phyloP scores from a whole-genome alignment of 2,329 filamentous ascomycete species.

The Chrysoporthe austroafricana region DNA sequence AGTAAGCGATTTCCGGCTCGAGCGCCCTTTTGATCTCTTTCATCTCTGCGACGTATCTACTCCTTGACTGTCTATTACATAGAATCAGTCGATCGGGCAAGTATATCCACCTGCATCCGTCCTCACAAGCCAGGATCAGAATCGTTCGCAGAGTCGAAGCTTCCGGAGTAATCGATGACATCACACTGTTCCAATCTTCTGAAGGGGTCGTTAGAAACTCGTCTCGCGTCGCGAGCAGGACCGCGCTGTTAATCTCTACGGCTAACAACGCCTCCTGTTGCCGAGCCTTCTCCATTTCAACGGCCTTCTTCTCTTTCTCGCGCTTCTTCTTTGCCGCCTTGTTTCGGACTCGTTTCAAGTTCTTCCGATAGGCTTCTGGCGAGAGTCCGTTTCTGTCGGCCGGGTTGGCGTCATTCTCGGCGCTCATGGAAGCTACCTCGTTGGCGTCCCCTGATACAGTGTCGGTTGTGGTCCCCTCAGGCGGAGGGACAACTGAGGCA shows the following conservation, averaged over 20 bases:
- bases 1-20: neutral
- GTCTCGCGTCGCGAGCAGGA: neutral
- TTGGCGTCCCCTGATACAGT: neutral
- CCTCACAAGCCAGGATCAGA: neutral
- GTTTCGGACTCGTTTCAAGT: neutral
- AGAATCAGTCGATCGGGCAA: neutral
- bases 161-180: neutral
- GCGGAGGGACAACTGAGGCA: neutral
- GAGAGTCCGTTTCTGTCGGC: too few species aligned
- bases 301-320: neutral
- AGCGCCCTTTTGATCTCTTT: neutral
- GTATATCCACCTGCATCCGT: neutral
- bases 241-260: neutral
- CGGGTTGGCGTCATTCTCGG: neutral
- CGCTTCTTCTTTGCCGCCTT: conserved; percentile 3
- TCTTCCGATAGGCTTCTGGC: neutral
- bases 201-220: neutral
- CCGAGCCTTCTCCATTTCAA: neutral
- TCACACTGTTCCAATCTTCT: neutral
- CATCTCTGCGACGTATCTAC: neutral
- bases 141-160: neutral
- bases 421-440: neutral
- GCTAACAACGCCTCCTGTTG: neutral
- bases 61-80: neutral
- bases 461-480: neutral